Evolutionary conservation across 2,329 filamentous ascomycete genomes (phyloP), one percentile per base, ranked within the genome.

Genomic region (Verticillium albo-atrum): DNA sequence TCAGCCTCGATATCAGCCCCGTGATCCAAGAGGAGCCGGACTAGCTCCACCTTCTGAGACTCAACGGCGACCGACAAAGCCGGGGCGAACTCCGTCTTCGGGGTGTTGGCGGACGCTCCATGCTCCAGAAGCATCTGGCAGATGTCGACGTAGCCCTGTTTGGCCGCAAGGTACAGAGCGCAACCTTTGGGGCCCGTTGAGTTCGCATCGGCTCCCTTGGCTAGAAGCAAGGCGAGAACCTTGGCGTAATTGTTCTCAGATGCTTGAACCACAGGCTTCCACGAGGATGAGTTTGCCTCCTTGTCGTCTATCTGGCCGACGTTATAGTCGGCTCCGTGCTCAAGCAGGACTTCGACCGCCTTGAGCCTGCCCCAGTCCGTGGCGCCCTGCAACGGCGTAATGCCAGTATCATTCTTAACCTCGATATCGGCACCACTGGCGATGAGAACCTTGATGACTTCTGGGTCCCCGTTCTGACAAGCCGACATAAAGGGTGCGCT

Each of bases 21-120:
- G 17, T 56, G 5, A 15, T 60, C 30, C 15, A 64, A 54, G 20
- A 66, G 55, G 2, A 66, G 47, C n/a, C 59, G n/a, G 15, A 57
- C 15, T 3, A 65, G 7, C 25, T 62, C 54, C 14, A 59, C 28
- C 3, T 60, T 57, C 14, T 23, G 32, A 3, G 10, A 20, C 10
- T 30, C 15, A 10, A 9, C 32, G 25, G 30, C 7, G 12, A 28
- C 6, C 4, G 28, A 4, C 15, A 57, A 32, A 14, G 56, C 10
- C 17, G 50, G 23, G 6, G 32, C 54, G 2, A n/a, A 47, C 3
- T 60, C 34, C 26, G 54, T 20, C 14, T 47, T 5, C 14, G 6
- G 15, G 6, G 47, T 51, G 54, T 58, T 54, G 0, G 42, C 26
- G 15, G 56, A 5, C 1, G 56, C 59, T 4, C 59, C 59, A 15